Percentiles rank a stretch among this genome's conserved stretches.
These are phyloP conservation scores for Spencermartinsiella europaea DNA, from an alignment of 805 yeast species.

Conservation along the genomic window DNA sequence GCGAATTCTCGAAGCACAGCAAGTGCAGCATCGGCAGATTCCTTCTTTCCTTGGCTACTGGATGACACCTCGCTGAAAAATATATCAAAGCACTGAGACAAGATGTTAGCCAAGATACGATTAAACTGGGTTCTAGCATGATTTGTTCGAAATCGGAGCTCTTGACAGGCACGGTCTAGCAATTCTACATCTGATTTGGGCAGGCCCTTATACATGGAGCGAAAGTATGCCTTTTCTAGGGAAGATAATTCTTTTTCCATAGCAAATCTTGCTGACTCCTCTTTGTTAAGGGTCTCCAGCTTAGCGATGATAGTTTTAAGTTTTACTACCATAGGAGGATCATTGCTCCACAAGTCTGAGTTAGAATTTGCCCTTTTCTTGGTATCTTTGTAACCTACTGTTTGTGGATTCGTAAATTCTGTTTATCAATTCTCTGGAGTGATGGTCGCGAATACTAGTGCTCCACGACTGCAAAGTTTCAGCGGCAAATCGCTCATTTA, in stretches of 20 bases:
- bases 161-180: conserved; percentile 11
- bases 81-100: conserved; percentile 13
- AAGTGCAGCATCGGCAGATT: neutral
- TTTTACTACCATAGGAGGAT: neutral
- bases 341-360: neutral
- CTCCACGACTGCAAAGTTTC: conserved; percentile 21
- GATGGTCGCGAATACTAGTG: conserved; percentile 9
- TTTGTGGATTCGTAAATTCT: conserved; percentile 6
- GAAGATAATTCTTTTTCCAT: conserved; percentile 4
- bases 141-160: conserved; percentile 10
- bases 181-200: conserved; percentile 12
- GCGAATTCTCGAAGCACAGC: neutral
- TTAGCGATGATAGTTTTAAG: conserved; percentile 14
- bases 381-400: conserved; percentile 3
- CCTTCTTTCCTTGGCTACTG: conserved; percentile 2
- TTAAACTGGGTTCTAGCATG: conserved; percentile 8
- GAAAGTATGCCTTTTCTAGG: conserved; percentile 20
- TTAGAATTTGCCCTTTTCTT: too few relatives aligned
- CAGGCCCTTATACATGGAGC: conserved; percentile 18
- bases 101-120: conserved; percentile 8
- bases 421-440: conserved; percentile 8
- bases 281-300: conserved; percentile 17
- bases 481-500: conserved; percentile 9
- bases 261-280: conserved; percentile 16
- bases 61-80: conserved; percentile 7